phyloP scores from a whole-genome alignment of 805 yeast genomes.

The Suhomyces prunicola region DNA sequence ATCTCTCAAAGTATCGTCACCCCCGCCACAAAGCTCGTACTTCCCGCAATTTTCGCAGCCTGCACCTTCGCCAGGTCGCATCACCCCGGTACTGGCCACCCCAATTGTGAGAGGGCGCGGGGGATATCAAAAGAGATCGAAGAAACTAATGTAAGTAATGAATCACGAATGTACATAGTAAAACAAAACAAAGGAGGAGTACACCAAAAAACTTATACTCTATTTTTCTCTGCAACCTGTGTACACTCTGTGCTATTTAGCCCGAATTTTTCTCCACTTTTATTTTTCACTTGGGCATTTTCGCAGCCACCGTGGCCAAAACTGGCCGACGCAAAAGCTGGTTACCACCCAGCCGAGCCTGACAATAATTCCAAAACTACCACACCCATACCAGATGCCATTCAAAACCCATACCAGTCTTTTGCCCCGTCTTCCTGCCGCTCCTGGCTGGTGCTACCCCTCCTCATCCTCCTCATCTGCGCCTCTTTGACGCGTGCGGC shows the following conservation, averaged over 20 bases:
- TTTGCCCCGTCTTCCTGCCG: not conserved
- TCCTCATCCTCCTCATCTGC: not conserved
- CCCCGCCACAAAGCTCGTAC: not conserved
- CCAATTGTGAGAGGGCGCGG: constrained; percentile 44
- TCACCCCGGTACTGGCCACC: constrained; percentile 3
- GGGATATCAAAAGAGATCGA: constrained; percentile 42
- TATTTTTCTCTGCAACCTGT: too few species aligned
- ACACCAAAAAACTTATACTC: too few species aligned
- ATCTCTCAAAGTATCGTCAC: not conserved
- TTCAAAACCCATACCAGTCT: not conserved
- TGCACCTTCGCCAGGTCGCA: not conserved
- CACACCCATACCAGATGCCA: not conserved
- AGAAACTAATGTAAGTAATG: constrained; percentile 29
- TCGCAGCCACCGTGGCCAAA: not conserved
- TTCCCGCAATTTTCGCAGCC: constrained; percentile 1
- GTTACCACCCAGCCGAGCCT: not conserved
- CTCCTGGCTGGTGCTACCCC: not conserved
- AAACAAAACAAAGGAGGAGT: too few species aligned
- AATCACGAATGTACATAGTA: not conserved
- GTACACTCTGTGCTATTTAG: not conserved
- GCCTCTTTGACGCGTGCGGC: not conserved
- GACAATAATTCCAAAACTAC: not conserved
- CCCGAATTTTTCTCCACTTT: not conserved
- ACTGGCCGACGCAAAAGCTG: not conserved
- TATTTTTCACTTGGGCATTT: not conserved